Evolutionary conservation across 768 basidiomycete species (phyloP).

Genomic region (Leucosporidium yakuticum): DNA sequence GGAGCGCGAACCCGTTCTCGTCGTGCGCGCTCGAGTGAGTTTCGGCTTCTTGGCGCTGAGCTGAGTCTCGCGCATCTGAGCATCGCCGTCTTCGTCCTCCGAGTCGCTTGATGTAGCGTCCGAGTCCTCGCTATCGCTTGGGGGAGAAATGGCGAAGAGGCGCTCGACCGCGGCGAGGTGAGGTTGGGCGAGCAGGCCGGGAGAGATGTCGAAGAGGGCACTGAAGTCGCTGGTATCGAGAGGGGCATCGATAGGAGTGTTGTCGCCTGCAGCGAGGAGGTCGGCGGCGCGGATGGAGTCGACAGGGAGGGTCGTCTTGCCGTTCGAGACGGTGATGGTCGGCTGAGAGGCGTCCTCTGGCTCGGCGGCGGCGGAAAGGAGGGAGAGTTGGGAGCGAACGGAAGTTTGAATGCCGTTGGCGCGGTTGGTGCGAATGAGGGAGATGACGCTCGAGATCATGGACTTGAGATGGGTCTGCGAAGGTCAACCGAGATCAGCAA

Average conservation of each 20-base stretch:
- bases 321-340: neutral
- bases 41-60: neutral
- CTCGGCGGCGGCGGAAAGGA: slow-evolving; percentile 2
- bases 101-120: slow-evolving; percentile 5
- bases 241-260: neutral
- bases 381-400: neutral
- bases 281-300: neutral
- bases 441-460: slow-evolving; percentile 27
- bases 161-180: slow-evolving; percentile 25
- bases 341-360: neutral
- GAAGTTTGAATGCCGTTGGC: slow-evolving; percentile 9
- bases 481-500: neutral
- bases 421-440: slow-evolving; percentile 24
- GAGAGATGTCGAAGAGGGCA: slow-evolving; percentile 31
- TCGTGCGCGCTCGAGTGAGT: neutral
- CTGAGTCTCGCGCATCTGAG: neutral
- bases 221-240: slow-evolving; percentile 24
- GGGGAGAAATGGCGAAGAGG: slow-evolving; percentile 27
- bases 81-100: neutral
- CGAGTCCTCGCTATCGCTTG: slow-evolving; percentile 7
- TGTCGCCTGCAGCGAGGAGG: neutral
- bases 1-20: neutral
- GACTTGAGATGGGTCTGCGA: slow-evolving; percentile 22
- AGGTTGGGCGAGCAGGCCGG: slow-evolving; percentile 21
- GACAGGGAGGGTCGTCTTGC: too few relatives aligned